phyloP scores from a whole-genome alignment of 2,329 filamentous ascomycete genomes.

The Colletotrichum sp. region DNA sequence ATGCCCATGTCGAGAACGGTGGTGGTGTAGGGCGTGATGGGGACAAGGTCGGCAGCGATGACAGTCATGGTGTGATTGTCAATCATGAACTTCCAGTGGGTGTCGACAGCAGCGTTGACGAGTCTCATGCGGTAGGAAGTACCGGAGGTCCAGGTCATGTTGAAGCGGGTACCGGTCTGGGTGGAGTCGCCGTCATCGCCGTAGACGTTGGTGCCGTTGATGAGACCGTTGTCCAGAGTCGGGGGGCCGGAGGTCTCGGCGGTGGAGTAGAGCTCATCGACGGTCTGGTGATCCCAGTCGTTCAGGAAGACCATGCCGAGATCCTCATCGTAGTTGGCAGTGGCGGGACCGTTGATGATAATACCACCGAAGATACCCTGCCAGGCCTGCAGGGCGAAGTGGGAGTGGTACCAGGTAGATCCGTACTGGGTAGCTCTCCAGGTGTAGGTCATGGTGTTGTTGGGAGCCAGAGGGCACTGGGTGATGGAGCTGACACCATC shows the following conservation, averaged over 20 bases:
- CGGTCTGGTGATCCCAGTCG: constrained; percentile 60
- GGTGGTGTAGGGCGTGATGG: constrained; percentile 60
- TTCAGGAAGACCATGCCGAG: constrained; percentile 62
- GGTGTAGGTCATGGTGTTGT: constrained; percentile 58
- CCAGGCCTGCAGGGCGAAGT: constrained; percentile 53
- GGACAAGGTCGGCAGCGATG: constrained; percentile 62
- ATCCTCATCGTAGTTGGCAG: constrained; percentile 66
- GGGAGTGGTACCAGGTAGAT: constrained; percentile 65
- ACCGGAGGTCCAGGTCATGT: constrained; percentile 43
- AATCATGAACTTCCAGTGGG: constrained; percentile 54
- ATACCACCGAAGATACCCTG: constrained; percentile 64
- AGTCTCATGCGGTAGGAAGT: constrained; percentile 52
- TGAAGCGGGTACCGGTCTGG: constrained; percentile 53
- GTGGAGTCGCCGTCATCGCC: constrained; percentile 28
- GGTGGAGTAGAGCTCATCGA: constrained; percentile 37
- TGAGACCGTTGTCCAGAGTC: constrained; percentile 47
- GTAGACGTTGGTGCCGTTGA: constrained; percentile 47
- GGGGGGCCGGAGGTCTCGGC: constrained; percentile 36
- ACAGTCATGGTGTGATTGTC: constrained; percentile 63
- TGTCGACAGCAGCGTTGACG: constrained; percentile 51
- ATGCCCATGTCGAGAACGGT: constrained; percentile 53
- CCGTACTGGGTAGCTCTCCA: constrained; percentile 63
- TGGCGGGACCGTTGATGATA: constrained; percentile 64
- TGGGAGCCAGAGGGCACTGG: constrained; percentile 57
- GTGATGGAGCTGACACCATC: constrained; percentile 61